Base-by-base conservation (phyloP, 2,329 filamentous ascomycete species). In the Penicillium sclerotiorum region DNA sequence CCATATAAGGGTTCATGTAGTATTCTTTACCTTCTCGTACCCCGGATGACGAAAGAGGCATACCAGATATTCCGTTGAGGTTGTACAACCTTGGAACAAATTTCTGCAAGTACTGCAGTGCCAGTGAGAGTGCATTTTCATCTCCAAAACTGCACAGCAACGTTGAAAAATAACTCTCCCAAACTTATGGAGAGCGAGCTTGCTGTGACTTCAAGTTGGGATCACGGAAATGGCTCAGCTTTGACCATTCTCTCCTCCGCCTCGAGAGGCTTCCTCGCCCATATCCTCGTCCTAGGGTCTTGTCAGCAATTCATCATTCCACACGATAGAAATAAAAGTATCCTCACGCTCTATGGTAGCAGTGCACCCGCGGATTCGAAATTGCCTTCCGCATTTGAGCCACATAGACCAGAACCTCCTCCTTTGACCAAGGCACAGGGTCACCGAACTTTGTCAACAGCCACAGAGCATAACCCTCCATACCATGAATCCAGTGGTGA, bases 391-490 rank as follows among this genome's bases (percentile, higher is more conserved):
- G 42, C 33, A 50, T 41, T 21, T 49, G 32, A 8, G 48, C 48
- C 37, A 38, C 13, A 27, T 43, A 50, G 13, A 50, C 48, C 5
- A 46, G 18, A 3, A 50, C 48, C 12, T 46, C 37, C 12, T 50
- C 43, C 32, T 33, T 47, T 9, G 48, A 35, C 48, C 48, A 50
- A 23, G 48, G 48, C 30, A 18, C 22, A 4, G 59, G 59, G 8
- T 49, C 43, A 1, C 59, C 59, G 25, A 45, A 58, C 17, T 45
- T 55, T 5, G 52, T 61, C 37, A 62, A 43, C 15, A 62, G 46
- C 42, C 52, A 60, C 56, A 62, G 57, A 1, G 48, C 53, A 40
- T 51, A 61, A 5, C 59, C 59, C 23, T 62, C 58, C 30, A 62
- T 44, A 2, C 58, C 59, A 32, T 49, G 35, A 8, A 38, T 49